phyloP scores from a whole-genome alignment of 2,329 filamentous ascomycete genomes.

The Epichloe hybrida region DNA sequence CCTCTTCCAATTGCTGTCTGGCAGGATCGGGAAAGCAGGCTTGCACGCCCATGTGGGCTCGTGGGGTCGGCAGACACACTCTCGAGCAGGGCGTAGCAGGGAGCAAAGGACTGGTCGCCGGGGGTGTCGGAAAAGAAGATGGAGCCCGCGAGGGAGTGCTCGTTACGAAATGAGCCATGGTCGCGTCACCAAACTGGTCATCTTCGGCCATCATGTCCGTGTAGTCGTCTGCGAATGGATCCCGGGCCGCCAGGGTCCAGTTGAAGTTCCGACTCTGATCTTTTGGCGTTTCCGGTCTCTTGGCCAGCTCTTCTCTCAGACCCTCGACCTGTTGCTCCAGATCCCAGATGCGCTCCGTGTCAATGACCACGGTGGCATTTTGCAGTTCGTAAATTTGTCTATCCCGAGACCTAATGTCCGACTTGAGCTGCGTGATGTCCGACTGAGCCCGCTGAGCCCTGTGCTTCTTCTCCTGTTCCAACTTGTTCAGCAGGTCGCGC shows the following conservation, averaged over 20 bases:
- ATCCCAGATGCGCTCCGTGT: conserved; percentile 31
- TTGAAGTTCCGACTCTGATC: conserved; percentile 20
- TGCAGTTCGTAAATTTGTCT: conserved; percentile 39
- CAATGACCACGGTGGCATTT: conserved; percentile 34
- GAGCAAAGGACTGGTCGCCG: conserved; percentile 35
- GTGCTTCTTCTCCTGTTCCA: conserved; percentile 32
- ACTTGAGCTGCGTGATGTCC: conserved; percentile 35
- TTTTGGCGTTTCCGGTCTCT: conserved; percentile 7
- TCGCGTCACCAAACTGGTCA: conserved; percentile 34
- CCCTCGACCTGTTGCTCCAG: conserved; percentile 26
- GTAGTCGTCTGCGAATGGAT: conserved; percentile 30
- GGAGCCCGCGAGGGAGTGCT: conserved; percentile 35
- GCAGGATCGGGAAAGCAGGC: conserved; percentile 27
- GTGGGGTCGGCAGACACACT: conserved; percentile 1
- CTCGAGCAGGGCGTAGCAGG: conserved; percentile 24
- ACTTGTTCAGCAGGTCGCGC: conserved; percentile 43
- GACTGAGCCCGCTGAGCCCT: conserved; percentile 24
- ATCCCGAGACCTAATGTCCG: conserved; percentile 36
- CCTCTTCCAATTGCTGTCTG: conserved; percentile 28
- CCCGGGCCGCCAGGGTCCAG: conserved; percentile 37
- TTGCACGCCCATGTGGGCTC: conserved; percentile 26
- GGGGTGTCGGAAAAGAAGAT: conserved; percentile 41
- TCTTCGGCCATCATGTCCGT: conserved; percentile 23
- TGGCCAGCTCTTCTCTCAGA: conserved; percentile 21
- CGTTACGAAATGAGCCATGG: conserved; percentile 35